Evolutionary conservation across 768 basidiomycete genomes (phyloP), one percentile per base, ranked within the genome.

Genomic region (Mycena vulgaris): DNA sequence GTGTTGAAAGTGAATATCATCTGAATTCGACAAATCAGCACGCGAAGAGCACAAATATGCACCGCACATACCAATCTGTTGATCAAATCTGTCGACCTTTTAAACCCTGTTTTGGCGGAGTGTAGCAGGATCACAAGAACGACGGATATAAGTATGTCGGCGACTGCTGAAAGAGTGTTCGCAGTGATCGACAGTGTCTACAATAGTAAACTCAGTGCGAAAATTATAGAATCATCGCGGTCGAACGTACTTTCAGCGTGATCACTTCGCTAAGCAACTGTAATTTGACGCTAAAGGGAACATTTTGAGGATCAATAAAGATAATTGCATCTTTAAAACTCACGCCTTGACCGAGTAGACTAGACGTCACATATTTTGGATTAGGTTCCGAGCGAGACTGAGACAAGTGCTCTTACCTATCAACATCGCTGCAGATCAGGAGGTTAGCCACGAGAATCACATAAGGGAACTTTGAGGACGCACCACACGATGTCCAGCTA

Each of bases 261-360:
- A 69, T 72, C 2, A 72, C 53, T 1, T 72, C 40, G 31, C 7
- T 0, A 14, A 72, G 48, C 23, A 31, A 1, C 6, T 14, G n/a
- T 11, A 72, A 51, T 33, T 61, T 27, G 6, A 72, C 63, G 17
- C 71, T 72, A 25, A n/a, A 42, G 9, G 37, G 10, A 39, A 56
- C 8, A 49, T 8, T 0, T 16, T 21, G 21, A 45, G 23, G 7
- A 35, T n/a, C 16, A 19, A 14, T 7, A 6, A 2, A 56, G 37
- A 14, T 4, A 10, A 21, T n/a, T 14, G 27, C 16, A 10, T 27
- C 21, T 47, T 30, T 21, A 0, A 1, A 17, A 25, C 71, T 27
- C 51, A 72, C 71, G 71, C 67, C n/a, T 62, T 69, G 59, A 21
- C 40, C 10, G 71, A 60, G 52, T 72, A 72, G 52, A 69, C 71